Evolutionary conservation across 345 rosid genomes (phyloP).

Genomic region (thale cress (Arabidopsis thaliana)): TAIR10.1 NC_003070.9:22139001-22139500

Average conservation of each 20-base stretch:
- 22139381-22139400: slow-evolving; percentile 99
- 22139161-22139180: slow-evolving; percentile 53
- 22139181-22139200: slow-evolving; percentile 55
- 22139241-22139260: slow-evolving; percentile 21
- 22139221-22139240: slow-evolving; percentile 1
- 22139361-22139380: slow-evolving; percentile 99
- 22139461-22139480: not conserved
- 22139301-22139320: slow-evolving; percentile 92
- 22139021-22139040: slow-evolving; percentile 31
- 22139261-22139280: slow-evolving; percentile 24
- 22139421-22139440: slow-evolving; percentile 42
- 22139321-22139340: slow-evolving; percentile 97
- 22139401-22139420: slow-evolving; percentile 99
- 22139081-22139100: not conserved
- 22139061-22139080: slow-evolving; percentile 14
- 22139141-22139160: slow-evolving; percentile 64
- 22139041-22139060: slow-evolving; percentile 14
- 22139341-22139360: slow-evolving; percentile 80
- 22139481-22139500: not conserved
- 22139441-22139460: not conserved
- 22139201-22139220: slow-evolving; percentile 35
- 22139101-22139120: not conserved
- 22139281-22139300: slow-evolving; percentile 88
- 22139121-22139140: slow-evolving; percentile 48
- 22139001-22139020: slow-evolving; percentile 28